Evolutionary conservation across 2,329 filamentous ascomycete genomes (phyloP).

Genomic region (Rhinocladiella similis): DNA sequence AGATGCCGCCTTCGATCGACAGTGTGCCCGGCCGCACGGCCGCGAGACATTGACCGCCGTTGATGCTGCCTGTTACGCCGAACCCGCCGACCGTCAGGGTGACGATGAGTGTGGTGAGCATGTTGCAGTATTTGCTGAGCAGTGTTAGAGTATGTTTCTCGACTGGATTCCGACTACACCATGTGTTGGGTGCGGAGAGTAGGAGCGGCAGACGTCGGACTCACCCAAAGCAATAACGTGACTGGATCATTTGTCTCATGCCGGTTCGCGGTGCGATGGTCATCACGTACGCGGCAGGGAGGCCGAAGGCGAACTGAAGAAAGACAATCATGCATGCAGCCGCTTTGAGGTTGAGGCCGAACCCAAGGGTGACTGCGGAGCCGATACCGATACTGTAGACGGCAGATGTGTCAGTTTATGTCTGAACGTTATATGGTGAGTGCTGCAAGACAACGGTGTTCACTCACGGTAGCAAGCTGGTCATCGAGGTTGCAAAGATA

Average conservation of each 20-base stretch:
- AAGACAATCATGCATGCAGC: slow-evolving; percentile 1
- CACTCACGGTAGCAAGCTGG: slow-evolving; percentile 1
- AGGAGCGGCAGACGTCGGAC: background rate
- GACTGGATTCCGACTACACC: background rate
- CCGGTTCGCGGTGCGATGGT: slow-evolving; percentile 1
- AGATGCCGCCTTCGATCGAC: slow-evolving; percentile 1
- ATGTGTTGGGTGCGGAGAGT: too few relatives aligned
- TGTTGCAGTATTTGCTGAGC: too few relatives aligned
- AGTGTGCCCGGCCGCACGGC: slow-evolving; percentile 1
- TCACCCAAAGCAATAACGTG: slow-evolving; percentile 7
- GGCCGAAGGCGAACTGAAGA: background rate
- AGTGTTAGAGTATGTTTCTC: background rate
- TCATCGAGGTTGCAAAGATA: slow-evolving; percentile 55
- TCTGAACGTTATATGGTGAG: too few relatives aligned
- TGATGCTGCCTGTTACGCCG: background rate
- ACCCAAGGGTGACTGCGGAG: background rate
- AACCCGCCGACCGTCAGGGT: background rate
- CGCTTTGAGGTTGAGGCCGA: background rate
- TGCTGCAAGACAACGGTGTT: background rate
- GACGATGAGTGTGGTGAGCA: too few relatives aligned
- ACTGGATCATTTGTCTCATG: slow-evolving; percentile 9
- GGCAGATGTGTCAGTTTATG: too few relatives aligned
- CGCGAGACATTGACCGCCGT: background rate
- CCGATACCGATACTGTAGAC: slow-evolving; percentile 2
- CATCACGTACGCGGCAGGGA: slow-evolving; percentile 1